Base-by-base conservation (phyloP, 164 flowering plant genomes). In the Taxillus chinensis region DNA sequence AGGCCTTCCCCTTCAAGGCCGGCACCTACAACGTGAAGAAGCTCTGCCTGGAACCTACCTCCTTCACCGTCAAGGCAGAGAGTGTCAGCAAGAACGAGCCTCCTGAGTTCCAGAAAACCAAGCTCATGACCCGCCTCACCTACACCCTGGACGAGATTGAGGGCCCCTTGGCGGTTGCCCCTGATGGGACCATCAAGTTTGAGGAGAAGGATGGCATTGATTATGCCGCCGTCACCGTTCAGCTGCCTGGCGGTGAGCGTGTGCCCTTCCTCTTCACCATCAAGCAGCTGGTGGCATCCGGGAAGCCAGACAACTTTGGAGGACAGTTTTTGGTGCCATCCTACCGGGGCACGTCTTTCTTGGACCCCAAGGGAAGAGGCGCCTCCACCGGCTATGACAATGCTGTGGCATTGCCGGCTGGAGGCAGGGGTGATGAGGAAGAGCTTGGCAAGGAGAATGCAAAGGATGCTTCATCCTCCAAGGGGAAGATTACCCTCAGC, bases 401-500 rank as follows among this genome's bases (percentile, higher is more conserved):
- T 41, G 96, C 96, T 0, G 90, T 92, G 43, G 98, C 98, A 3
- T 77, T 92, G 75, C 98, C 96, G 0, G 98, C 96, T 3, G 98
- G 98, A 11, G 98, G 98, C 2, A 80, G 98, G 72, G 98, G 98
- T 67, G 98, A 92, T n/a, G 98, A 90, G 77, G 98, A 90, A 73
- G 98, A 90, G 59, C 80, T 90, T 2, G 27, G 42, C 10, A 92
- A 89, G 85, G 98, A 90, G 81, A 92, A 89, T 62, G 67, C 67
- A 40, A 92, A 92, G 89, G 80, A 84, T 45, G 40, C 72, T 0
- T 57, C 93, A 0, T 77, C 96, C 1, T 87, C 84, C 3, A 79
- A 74, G 0, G 96, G 98, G 56, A 86, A 74, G 49, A 92, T 92
- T 63, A 89, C 86, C 0, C 60, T 92, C 57, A 86, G 91, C 61